Conservation (phyloP, 2,329 filamentous ascomycete genomes). For the Alternaria brassicae region DNA sequence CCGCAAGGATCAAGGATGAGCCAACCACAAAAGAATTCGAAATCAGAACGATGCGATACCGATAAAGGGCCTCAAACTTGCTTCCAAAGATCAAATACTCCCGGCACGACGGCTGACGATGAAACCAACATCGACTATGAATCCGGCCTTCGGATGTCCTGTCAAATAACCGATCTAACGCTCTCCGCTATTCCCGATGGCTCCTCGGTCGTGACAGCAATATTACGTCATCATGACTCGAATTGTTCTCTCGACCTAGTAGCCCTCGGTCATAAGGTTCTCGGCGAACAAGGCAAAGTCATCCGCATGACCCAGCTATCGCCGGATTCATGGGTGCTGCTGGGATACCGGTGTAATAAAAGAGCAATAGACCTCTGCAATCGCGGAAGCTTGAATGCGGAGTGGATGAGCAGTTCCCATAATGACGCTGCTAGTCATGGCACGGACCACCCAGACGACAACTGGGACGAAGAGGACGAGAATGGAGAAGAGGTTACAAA, state of each 20-base stretch:
- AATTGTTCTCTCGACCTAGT: background rate
- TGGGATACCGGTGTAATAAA: background rate
- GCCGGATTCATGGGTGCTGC: background rate
- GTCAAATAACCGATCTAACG: conserved; percentile 4
- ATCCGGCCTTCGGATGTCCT: background rate
- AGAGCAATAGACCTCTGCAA: conserved; percentile 4
- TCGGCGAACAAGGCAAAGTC: conserved; percentile 4
- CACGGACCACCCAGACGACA: conserved; percentile 15
- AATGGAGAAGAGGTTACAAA: conserved; percentile 15
- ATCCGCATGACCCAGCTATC: conserved; percentile 5
- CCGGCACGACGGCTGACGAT: background rate
- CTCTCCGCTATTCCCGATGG: conserved; percentile 1
- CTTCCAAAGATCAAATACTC: background rate
- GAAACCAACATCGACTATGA: background rate
- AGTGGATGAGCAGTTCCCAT: conserved; percentile 15
- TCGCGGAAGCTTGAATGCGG: conserved; percentile 13
- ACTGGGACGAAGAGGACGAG: conserved; percentile 13
- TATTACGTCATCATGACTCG: background rate
- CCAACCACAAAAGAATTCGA: background rate
- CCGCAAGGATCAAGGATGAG: background rate
- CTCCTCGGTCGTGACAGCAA: background rate
- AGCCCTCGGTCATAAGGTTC: background rate
- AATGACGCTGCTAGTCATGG: conserved; percentile 13
- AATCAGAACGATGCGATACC: background rate
- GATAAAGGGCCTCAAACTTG: background rate